Base-by-base conservation (phyloP, 306 rosid species). In the Hippophae rhamnoides region DNA sequence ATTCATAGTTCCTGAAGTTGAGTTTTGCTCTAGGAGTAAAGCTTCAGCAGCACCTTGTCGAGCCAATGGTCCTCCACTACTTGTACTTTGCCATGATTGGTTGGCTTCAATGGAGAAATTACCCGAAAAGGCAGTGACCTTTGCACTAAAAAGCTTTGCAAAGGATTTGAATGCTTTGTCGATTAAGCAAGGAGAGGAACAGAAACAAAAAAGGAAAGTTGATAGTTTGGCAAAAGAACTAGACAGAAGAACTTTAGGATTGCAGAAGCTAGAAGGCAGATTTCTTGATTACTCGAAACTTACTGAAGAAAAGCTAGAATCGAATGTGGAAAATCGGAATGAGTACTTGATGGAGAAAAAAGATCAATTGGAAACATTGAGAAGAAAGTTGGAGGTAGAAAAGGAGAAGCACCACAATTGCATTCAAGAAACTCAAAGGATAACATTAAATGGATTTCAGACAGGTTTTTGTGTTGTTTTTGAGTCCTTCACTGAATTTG, bases 191-290 rank as follows among this genome's bases (percentile, higher is more conserved):
- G 80, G 82, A 42, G 82, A 86, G 60, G 97, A 93, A 74, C 95
- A 76, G 71, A 86, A 80, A 43, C 99, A 88, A 58, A 93, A 86
- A 60, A 73, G 95, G 84, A 93, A 67, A 79, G 94, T 88, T 55
- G 95, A 86, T 7, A 70, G 66, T 61, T 46, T 88, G 45, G 82
- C 81, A 10, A 86, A 86, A 73, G 81, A 84, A 13, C 83, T 88
- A 0, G 90, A 86, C 44, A 69, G 80, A 70, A 81, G 76, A 66
- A 52, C 41, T 63, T 50, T 58, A 8, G 79, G 83, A 26, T 76
- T 78, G 42, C 71, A 81, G 67, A 80, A 81, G 77, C 62, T 69
- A 14, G 85, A 83, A 65, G 66, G 65, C 47, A 81, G 75, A 83
- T 63, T 83, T 76, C 81, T 80, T 2, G 96, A 85, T 67, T 31